A percentile compares a stretch with the other conserved stretches of the same genome.
Evolutionary conservation across 805 yeast genomes (phyloP).

Genomic region (Metschnikowia chrysomelidarum): DNA sequence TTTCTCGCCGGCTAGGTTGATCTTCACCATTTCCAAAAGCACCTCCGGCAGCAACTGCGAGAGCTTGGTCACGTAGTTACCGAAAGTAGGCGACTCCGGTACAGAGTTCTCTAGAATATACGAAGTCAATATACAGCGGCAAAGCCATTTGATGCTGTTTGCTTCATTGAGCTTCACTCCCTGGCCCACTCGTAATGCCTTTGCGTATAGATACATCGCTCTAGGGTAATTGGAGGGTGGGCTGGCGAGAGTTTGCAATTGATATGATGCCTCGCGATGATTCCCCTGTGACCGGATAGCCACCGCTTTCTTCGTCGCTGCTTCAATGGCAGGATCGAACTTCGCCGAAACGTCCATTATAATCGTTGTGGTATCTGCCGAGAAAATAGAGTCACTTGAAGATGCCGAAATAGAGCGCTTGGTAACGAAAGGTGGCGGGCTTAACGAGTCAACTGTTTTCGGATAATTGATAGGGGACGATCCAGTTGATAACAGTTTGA

Average conservation of each 20-base stretch:
- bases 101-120: conserved; percentile 13
- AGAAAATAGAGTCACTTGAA: conserved; percentile 8
- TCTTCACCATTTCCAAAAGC: conserved; percentile 25
- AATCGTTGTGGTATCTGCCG: conserved; percentile 5
- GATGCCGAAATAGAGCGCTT: conserved; percentile 10
- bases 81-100: conserved; percentile 10
- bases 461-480: not conserved
- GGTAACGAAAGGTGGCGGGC: conserved; percentile 1
- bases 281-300: conserved; percentile 56
- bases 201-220: conserved; percentile 69
- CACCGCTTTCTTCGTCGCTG: conserved; percentile 44
- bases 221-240: conserved; percentile 51
- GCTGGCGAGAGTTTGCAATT: conserved; percentile 61
- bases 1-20: conserved; percentile 22
- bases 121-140: conserved; percentile 39
- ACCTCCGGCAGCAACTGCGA: conserved; percentile 29
- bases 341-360: conserved; percentile 9
- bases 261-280: conserved; percentile 66
- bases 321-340: conserved; percentile 27
- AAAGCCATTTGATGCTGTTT: conserved; percentile 59
- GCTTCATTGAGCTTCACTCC: conserved; percentile 59
- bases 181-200: conserved; percentile 65
- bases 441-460: conserved; percentile 2
- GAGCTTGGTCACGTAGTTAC: conserved; percentile 25
- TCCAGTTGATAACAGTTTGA: not conserved